Base-by-base conservation (phyloP, 176 grass and related monocot species). In the Triticum dicoccoides region DNA sequence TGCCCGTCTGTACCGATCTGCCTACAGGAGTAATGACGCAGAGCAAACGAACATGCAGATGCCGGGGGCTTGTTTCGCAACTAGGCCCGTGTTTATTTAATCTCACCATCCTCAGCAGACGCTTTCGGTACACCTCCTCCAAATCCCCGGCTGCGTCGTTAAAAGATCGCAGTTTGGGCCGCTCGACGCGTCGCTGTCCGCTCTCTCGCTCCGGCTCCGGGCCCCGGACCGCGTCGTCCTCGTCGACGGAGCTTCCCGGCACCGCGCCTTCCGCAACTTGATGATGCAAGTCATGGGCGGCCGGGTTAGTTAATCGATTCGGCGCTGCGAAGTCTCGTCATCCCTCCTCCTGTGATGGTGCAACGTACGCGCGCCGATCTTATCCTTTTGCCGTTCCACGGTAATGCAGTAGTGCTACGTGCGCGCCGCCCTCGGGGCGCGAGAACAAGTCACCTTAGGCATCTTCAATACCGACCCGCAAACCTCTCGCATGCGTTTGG, bases 21-120 rank as follows among this genome's bases (percentile, higher is more conserved):
- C 73, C 80, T 29, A 49, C 23, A 79, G 80, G 23, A 87, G 80
- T 90, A 87, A 84, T 61, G 80, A 69, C 78, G 61, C 89, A 29
- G 61, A 29, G 81, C 67, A 59, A 3, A 41, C n/a, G 70, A 82
- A 86, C 88, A 39, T 78, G 88, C 63, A 11, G 68, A 47, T 90
- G 66, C 80, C 78, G 63, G 71, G 8, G 17, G 61, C 76, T 38
- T 52, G 29, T 7, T 65, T 77, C 58, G 32, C 77, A 89, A 24
- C 56, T 73, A 72, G 87, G 59, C 37, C 80, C 37, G 11, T 47
- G 2, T 41, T n/a, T 73, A 47, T 15, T 78, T 34, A 62, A 65
- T 59, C 81, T 52, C 56, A 84, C 73, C 74, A 84, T 84, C 29
- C 29, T 30, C 74, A 6, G 78, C 82, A 33, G 80, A n/a, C 78